Evolutionary conservation across 306 rosid genomes (phyloP).

Genomic region (Cicer chorassanicum): DNA sequence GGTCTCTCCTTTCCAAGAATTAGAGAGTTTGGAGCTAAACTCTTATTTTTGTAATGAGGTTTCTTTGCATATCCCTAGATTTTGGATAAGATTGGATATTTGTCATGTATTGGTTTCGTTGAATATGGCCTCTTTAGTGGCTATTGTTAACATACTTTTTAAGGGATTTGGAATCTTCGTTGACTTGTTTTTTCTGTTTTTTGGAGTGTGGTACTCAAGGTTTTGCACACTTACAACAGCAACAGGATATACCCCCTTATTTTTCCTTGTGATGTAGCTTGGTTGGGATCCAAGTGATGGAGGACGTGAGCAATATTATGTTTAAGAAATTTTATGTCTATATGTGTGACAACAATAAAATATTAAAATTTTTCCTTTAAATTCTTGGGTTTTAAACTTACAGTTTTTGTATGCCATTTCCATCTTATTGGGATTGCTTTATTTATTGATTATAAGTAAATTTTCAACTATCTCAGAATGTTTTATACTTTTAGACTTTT

Average conservation of each 20-base stretch:
- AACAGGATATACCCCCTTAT: not conserved
- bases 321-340: not conserved
- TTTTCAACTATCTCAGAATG: constrained; percentile 18
- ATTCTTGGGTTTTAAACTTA: not conserved
- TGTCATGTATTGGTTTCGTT: not conserved
- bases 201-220: constrained; percentile 9
- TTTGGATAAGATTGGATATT: not conserved
- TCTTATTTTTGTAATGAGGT: not conserved
- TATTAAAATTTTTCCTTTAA: not conserved
- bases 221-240: not conserved
- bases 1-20: too few relatives aligned
- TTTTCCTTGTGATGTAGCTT: constrained; percentile 21
- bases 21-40: constrained; percentile 8
- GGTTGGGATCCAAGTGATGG: constrained; percentile 21
- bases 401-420: constrained; percentile 7
- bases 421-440: constrained; percentile 31
- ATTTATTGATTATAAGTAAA: constrained; percentile 1
- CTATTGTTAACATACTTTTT: not conserved
- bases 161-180: constrained; percentile 20
- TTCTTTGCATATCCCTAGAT: not conserved
- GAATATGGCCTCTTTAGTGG: not conserved
- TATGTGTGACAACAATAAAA: not conserved
- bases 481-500: constrained; percentile 23
- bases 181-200: not conserved
- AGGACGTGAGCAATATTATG: not conserved